phyloP scores from a whole-genome alignment of 2,329 filamentous ascomycete genomes.

The Alternaria novae-zelandiae region DNA sequence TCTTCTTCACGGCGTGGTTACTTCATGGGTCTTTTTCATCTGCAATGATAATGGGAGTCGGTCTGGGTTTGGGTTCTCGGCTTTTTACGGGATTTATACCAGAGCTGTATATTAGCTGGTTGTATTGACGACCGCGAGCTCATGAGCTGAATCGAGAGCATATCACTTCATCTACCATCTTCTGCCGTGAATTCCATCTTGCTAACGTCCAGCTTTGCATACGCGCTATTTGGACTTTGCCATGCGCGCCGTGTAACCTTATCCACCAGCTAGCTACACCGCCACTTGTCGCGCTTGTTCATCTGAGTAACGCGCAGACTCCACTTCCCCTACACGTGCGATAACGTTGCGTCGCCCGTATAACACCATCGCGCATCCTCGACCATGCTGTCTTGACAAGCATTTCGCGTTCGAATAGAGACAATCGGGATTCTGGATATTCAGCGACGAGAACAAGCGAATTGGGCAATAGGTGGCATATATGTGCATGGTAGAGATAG shows the following conservation, averaged over 20 bases:
- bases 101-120: constrained; percentile 69
- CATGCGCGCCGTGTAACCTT: neutral
- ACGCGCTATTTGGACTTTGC: neutral
- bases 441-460: neutral
- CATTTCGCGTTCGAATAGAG: neutral
- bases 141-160: constrained; percentile 51
- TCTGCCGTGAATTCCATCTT: neutral
- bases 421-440: neutral
- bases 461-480: neutral
- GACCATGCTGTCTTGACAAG: neutral
- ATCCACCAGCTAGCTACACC: neutral
- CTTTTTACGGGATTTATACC: constrained; percentile 58
- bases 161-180: constrained; percentile 33
- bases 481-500: neutral
- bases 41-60: constrained; percentile 80
- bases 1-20: constrained; percentile 53
- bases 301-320: neutral
- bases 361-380: neutral
- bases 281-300: neutral
- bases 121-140: constrained; percentile 55
- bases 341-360: neutral
- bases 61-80: constrained; percentile 65
- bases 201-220: neutral
- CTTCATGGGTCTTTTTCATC: constrained; percentile 61
- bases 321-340: neutral